Base-by-base conservation (phyloP, 495 filamentous ascomycete species). In the Penicillium manginii region DNA sequence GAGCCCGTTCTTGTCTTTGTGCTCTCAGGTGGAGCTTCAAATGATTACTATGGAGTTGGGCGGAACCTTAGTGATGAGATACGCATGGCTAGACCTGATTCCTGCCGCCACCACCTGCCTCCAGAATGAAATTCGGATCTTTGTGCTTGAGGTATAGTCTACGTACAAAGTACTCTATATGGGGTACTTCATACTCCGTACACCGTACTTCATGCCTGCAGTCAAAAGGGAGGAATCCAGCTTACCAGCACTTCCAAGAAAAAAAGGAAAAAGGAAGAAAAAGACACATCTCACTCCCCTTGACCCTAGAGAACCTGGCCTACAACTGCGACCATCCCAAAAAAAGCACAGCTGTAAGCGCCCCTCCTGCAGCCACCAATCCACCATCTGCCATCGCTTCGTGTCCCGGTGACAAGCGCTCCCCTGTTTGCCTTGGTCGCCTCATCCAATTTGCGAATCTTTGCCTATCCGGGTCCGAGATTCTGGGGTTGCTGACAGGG, bases 1-100 rank as follows among this genome's bases (percentile, higher is more conserved):
- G 60, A 68, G 66, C 64, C 66, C 54, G 54, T 55, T 61, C 54
- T 54, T 46, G 54, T 52, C 57, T 50, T 56, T 21, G 48, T 31
- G 23, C 21, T 6, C 23, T 15, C 14, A 21, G 29, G 55, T 54
- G 50, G 57, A 54, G 43, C 43, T 50, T 2, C 31, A n/a, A 21
- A 40, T 35, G 54, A 55, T 55, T 42, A 48, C 33, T 58, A 17
- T 33, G 54, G 51, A 58, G 43, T 62, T 43, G 48, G 45, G 60
- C 60, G 58, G 55, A 62, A 62, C 60, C 59, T 58, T 47, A 19
- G 45, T 47, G 45, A 45, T 45, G 35, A 37, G 35, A 37, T 37
- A 10, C 40, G 12, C 40, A 45, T 45, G 40, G 40, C 40, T 45
- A 45, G 40, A 45, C 40, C 18, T 21, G 40, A 45, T 45, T 17